Evolutionary conservation across 148 eudicot genomes (phyloP), one percentile per base, ranked within the genome.

Genomic region (Beta vulgaris): DNA sequence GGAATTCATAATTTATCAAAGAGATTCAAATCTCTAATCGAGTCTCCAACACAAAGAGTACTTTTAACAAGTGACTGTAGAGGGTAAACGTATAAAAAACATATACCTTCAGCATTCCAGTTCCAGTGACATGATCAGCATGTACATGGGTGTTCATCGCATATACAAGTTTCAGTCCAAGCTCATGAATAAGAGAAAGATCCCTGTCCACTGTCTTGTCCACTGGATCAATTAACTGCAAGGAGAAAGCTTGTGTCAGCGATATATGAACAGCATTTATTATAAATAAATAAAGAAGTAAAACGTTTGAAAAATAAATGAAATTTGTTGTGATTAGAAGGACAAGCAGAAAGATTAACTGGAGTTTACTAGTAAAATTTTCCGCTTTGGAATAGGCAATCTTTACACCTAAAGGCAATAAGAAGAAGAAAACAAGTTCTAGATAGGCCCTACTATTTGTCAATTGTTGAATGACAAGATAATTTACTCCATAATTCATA

Each of bases 81-180:
- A 68, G 72, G 77, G 71, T 44, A 44, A 73, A 46, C 12, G 68
- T 34, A 32, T 29, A 73, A 42, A 61, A 60, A 37, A 59, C 46
- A 73, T 31, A 77, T 76, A 94, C 98, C 97, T 94, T 94, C 69
- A 94, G 87, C 73, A 89, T 65, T 68, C 98, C 98, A 49, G 91
- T 85, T 35, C 98, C 98, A 61, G 98, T 94, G 80, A 94, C 91
- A 85, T 94, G 98, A 88, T 94, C 98, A 8, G 98, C 98, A 79
- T 94, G 98, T 26, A 94, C 98, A 86, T 94, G 98, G 28, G 98
- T 94, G 77, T 94, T 94, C 82, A 93, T 77, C 31, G 98, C 97
- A 83, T 92, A 94, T 19, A 94, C 65, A 62, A 94, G 97, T 81
- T 90, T 94, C 87, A 95, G 82, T 29, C 98, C 97, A 61, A 95